Evolutionary conservation across 805 yeast genomes (phyloP), one percentile per base, ranked within the genome.

Genomic region (Ogataea pini): DNA sequence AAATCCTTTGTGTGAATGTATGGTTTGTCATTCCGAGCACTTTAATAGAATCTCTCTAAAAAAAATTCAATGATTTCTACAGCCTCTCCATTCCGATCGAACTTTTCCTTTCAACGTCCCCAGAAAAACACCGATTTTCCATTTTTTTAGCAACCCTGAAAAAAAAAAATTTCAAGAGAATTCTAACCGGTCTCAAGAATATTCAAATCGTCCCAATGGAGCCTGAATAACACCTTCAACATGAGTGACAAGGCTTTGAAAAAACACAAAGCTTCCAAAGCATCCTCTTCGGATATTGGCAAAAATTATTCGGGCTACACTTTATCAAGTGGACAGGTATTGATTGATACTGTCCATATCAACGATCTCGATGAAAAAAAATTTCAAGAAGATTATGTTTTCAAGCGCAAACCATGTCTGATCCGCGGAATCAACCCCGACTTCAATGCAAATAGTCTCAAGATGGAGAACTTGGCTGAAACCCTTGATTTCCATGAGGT

Each of bases 371-470:
- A 59, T 4, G 40, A 55, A 6, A 44, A 46, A 3, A 50, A 50
- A 4, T 79, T 80, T 56, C 76, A 70, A 52, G 49, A 60, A 12
- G 48, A 65, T 3, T 79, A 65, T 58, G 70, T 82, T 7, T 49
- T 55, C 13, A 54, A 60, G 2, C 61, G 85, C 42, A 74, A 65
- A 40, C 89, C 89, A 2, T 79, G 76, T 19, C 69, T 79, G 42
- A 70, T 80, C 28, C 60, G 62, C 6, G 79, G 78, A 3, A 51
- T 62, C 5, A 49, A 69, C 3, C 64, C 68, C 0, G 72, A 64
- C 1, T 49, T 77, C 29, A 65, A 72, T 18, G 32, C 70, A 4
- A 55, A 56, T 1, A 39, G 58, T 4, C 72, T 80, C 50, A 56
- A 59, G 8, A 59, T 73, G 5, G 66, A 64, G 2, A 57, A 61